Evolutionary conservation across 2,329 filamentous ascomycete genomes (phyloP), one percentile per base, ranked within the genome.

Genomic region (Zarea fungicola): DNA sequence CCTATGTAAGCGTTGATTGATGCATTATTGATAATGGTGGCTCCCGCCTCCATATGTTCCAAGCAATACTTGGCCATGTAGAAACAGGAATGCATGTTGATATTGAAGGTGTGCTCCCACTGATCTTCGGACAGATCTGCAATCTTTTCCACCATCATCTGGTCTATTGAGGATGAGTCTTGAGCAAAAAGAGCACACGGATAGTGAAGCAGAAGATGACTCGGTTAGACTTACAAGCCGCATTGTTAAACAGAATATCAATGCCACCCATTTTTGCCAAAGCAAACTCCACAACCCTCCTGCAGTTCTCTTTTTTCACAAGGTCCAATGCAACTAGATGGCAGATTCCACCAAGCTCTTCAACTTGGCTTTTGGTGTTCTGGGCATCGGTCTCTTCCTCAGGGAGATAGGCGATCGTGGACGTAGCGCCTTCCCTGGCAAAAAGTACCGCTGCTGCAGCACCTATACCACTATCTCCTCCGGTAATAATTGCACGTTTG

Each of bases 1-100:
- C 88, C 88, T 50, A 90, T 79, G 68, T 92, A 93, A 22, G 84
- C 86, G 64, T 92, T 92, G 63, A 93, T 84, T 26, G 85, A 90
- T 37, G 87, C 83, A 62, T 89, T 90, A 72, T 92, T 93, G 76
- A 95, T 89, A 64, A 95, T 89, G 22, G 81, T 83, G 49, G 81
- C 77, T 29, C 89, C 88, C n/a, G 66, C 65, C 60, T 80, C 78
- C 81, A 93, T 86, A 66, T 91, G 84, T 1, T 81, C 82, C 10
- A 93, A 73, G 11, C 77, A 69, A 61, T 91, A 89, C 65, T 93
- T 93, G 52, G 87, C 77, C 29, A 92, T 73, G 70, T 83, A 92
- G 74, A 90, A 93, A 71, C 82, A 85, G 4, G 85, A 78, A 65
- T 92, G 85, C 60, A 93, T 90, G 69, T 93, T 95, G 41, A 83